Percentiles rank a stretch among this genome's conserved stretches.
Conservation (phyloP, 1,284 basidiomycete genomes). For the Polyporus tsugae region DNA sequence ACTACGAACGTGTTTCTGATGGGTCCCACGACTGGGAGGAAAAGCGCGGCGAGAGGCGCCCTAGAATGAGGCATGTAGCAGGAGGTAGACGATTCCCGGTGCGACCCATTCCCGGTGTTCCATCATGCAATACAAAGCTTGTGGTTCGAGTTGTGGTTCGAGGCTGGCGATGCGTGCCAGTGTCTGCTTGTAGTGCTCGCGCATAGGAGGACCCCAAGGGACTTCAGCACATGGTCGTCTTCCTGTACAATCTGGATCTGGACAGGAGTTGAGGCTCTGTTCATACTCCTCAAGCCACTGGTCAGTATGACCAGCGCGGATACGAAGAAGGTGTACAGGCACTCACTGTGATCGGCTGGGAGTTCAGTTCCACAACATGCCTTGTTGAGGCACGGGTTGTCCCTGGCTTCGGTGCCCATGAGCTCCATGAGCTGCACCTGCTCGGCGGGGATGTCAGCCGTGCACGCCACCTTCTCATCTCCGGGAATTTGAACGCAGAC, state of each 20-base stretch:
- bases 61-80: too few relatives aligned
- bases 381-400: slow-evolving; percentile 57
- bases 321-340: slow-evolving; percentile 1
- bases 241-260: slow-evolving; percentile 42
- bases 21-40: too few relatives aligned
- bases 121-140: too few relatives aligned
- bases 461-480: too few relatives aligned
- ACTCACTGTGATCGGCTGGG: slow-evolving; percentile 57
- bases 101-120: too few relatives aligned
- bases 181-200: slow-evolving; percentile 55
- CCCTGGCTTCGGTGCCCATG: slow-evolving; percentile 4
- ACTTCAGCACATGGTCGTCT: slow-evolving; percentile 49
- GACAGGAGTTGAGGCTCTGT: slow-evolving; percentile 47
- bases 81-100: too few relatives aligned
- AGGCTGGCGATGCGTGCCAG: slow-evolving; percentile 54
- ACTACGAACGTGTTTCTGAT: too few relatives aligned
- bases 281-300: slow-evolving; percentile 54
- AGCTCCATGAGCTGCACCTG: slow-evolving; percentile 15
- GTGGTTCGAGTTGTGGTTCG: slow-evolving; percentile 51
- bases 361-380: slow-evolving; percentile 64
- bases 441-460: slow-evolving; percentile 16
- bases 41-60: too few relatives aligned
- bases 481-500: too few relatives aligned
- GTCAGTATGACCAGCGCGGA: slow-evolving; percentile 44
- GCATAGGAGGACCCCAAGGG: slow-evolving; percentile 47